phyloP scores from a whole-genome alignment of 345 rosid genomes.

The Eucalyptus regnans region DNA sequence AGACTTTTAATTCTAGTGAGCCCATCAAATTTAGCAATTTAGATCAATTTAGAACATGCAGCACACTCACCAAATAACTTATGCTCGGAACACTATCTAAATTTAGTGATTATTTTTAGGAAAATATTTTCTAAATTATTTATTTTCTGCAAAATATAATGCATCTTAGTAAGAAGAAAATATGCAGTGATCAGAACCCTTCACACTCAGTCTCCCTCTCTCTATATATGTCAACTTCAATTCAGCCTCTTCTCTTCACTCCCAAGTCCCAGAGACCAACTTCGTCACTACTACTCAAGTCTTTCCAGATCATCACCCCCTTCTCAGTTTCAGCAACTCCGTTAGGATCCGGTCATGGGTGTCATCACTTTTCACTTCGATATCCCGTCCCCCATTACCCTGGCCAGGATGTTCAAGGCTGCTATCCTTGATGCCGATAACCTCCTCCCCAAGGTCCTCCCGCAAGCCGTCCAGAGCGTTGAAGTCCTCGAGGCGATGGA shows the following conservation, averaged over 20 bases:
- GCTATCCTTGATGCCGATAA: constrained; percentile 6
- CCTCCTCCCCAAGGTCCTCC: constrained; percentile 16
- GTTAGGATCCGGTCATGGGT: not conserved
- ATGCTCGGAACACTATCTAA: no score
- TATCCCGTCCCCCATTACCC: not conserved
- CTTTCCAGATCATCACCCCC: not conserved
- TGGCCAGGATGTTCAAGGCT: constrained; percentile 4
- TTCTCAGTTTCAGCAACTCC: not conserved
- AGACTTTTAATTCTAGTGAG: no score
- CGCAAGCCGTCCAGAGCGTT: constrained; percentile 9
- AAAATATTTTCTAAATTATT: no score
- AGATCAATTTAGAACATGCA: no score
- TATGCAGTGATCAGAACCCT: not conserved
- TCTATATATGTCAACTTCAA: not conserved
- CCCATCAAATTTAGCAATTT: no score
- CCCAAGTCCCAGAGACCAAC: not conserved
- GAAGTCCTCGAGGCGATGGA: no score
- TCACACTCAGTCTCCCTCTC: not conserved
- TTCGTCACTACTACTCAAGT: not conserved
- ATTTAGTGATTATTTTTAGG: no score
- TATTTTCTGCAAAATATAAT: no score
- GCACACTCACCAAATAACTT: no score
- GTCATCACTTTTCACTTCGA: not conserved
- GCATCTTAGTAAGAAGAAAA: not conserved
- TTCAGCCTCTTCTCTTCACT: not conserved